Evolutionary conservation across 768 basidiomycete species (phyloP), one percentile per base, ranked within the genome.

Genomic region (Vararia minispora): DNA sequence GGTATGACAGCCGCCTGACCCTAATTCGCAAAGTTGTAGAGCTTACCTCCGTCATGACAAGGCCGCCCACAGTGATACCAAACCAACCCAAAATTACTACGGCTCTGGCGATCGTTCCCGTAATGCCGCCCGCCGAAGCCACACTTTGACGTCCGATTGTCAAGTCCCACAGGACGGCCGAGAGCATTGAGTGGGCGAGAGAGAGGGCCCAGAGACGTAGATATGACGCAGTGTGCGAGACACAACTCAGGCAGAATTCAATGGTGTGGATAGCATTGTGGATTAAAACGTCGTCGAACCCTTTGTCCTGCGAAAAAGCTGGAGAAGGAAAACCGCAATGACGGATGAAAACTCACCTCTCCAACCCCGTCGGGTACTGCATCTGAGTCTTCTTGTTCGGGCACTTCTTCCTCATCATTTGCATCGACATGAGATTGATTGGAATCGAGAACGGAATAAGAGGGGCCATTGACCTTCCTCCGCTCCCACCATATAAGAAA

Each of bases 241-340:
- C 95, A 59, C 92, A 95, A 9, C 91, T 92, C 23, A 98, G 76
- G 56, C 94, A 98, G 63, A 97, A 98, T 63, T 98, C 94, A 61
- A 98, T 95, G 17, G 89, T 91, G 60, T 97, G 94, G 53, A 98
- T 98, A 47, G 94, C 68, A 59, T 98, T 92, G 61, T 98, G 91
- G 43, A 98, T 85, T 22, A 94, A 74, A 41, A 94, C 74, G 58
- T 98, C 94, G 52, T 88, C 69, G 60, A 95, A 86, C 52, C 94
- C 89, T 56, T 91, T 86, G 30, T 83, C 69, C 63, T 89, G 76
- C 72, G 79, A 54, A 47, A 22, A 37, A n/a, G n/a, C n/a, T 42
- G 32, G 35, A 37, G 34, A 13, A 14, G 14, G 37, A 45, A 37
- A 26, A 21, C 37, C 50, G 30, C 40, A 29, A 40, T 27, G 42